Base-by-base conservation (phyloP, 768 basidiomycete genomes). In the Dictyophora rubrovolvata region DNA sequence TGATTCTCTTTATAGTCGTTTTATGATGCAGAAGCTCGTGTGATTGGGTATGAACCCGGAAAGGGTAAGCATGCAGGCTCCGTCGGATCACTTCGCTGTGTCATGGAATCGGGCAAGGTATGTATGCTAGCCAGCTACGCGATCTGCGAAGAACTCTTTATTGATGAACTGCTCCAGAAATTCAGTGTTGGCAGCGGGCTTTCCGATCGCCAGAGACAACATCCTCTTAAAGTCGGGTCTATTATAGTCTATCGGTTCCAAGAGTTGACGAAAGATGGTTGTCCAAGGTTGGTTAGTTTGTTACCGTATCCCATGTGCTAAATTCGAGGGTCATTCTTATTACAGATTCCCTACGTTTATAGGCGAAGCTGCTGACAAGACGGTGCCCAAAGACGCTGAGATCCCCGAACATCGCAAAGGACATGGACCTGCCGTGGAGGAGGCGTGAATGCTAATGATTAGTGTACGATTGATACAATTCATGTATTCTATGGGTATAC, bases 81-180 rank as follows among this genome's bases (percentile, higher is more conserved):
- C 10, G 77, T 74, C 1, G 89, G 86, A 1, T 74, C 74, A 2
- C 80, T 89, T 4, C 87, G 88, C 60, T 82, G 80, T 66, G 77
- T 76, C 65, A 84, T 84, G 82, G 77, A 71, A 53, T 81, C 80
- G 2, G 80, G 80, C 28, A 83, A 84, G 77, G 81, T 80, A 50
- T 18, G 81, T 80, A 50, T 18, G 17, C 28, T 18, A 10, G 42
- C 51, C 9, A 8, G 6, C 47, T 48, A n/a, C 9, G 9, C n/a
- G 47, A 28, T n/a, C n/a, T n/a, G n/a, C n/a, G n/a, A 28, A 28
- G 2, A 7, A 28, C 28, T 21, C 50, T 16, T 18, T 48, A 42
- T 18, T 28, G 20, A 18, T 37, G 11, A 35, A 53, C 33, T 12
- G 56, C 50, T 1, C 23, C 59, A 82, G 81, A 75, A 69, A 1